phyloP scores from a whole-genome alignment of 2,329 filamentous ascomycete genomes.

The Leptoxyphium fumago region DNA sequence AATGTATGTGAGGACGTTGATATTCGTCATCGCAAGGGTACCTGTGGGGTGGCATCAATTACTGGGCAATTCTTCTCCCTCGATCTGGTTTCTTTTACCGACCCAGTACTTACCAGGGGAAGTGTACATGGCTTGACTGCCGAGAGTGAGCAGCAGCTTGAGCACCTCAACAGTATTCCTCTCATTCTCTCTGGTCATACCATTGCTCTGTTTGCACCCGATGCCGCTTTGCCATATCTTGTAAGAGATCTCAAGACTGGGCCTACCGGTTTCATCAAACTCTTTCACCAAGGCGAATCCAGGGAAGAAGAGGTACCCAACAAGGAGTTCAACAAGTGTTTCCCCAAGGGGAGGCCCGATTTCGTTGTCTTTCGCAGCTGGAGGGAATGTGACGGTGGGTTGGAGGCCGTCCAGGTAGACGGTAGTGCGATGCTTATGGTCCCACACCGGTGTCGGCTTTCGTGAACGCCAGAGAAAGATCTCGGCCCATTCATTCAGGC shows the following conservation, averaged over 20 bases:
- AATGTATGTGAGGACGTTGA: conserved; percentile 75
- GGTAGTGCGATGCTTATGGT: conserved; percentile 11
- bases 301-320: conserved; percentile 82
- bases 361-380: conserved; percentile 46
- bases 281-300: conserved; percentile 63
- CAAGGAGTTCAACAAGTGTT: conserved; percentile 77
- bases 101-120: conserved; percentile 43
- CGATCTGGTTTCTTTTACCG: background rate
- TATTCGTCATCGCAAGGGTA: conserved; percentile 65
- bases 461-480: conserved; percentile 67
- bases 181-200: conserved; percentile 82
- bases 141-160: conserved; percentile 68
- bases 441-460: conserved; percentile 14
- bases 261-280: conserved; percentile 11
- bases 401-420: conserved; percentile 23
- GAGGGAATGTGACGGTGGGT: conserved; percentile 37
- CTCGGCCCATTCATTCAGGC: conserved; percentile 73
- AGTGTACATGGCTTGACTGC: conserved; percentile 89
- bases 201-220: conserved; percentile 78
- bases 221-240: conserved; percentile 98
- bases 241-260: conserved; percentile 53
- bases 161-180: conserved; percentile 85
- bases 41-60: conserved; percentile 21
- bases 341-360: conserved; percentile 78
- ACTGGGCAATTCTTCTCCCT: background rate